Evolutionary conservation across 768 basidiomycete genomes (phyloP).

Genomic region (Candolleomyces aberdarensis): DNA sequence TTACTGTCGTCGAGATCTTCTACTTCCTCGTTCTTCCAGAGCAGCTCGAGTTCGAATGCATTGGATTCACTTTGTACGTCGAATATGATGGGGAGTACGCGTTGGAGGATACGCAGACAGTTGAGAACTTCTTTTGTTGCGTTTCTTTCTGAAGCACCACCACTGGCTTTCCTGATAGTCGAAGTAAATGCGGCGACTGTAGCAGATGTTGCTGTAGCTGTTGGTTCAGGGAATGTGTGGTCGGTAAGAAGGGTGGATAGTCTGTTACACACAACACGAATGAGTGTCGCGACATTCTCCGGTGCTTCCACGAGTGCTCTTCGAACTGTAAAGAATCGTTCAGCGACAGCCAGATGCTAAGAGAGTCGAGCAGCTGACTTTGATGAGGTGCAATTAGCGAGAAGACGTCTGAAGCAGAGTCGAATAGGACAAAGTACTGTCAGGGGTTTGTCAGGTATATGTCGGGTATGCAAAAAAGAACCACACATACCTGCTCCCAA

Average conservation of each 20-base stretch:
- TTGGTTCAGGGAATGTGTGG: slow-evolving; percentile 72
- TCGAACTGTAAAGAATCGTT: slow-evolving; percentile 52
- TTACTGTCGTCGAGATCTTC: slow-evolving; percentile 29
- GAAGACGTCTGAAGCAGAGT: slow-evolving; percentile 88
- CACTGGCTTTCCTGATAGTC: slow-evolving; percentile 61
- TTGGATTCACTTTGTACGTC: slow-evolving; percentile 71
- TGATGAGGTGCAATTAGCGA: slow-evolving; percentile 85
- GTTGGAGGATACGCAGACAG: slow-evolving; percentile 85
- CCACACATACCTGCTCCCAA: slow-evolving; percentile 76
- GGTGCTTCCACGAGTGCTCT: slow-evolving; percentile 79
- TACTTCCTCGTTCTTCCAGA: slow-evolving; percentile 74
- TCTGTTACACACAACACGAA: slow-evolving; percentile 63
- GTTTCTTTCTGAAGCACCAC: slow-evolving; percentile 52
- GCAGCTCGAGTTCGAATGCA: slow-evolving; percentile 70
- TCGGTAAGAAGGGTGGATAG: slow-evolving; percentile 75
- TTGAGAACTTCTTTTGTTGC: slow-evolving; percentile 88
- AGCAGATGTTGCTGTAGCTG: slow-evolving; percentile 36
- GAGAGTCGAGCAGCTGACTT: slow-evolving; percentile 44
- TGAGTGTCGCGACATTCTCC: slow-evolving; percentile 81
- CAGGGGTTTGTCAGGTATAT: slow-evolving; percentile 1
- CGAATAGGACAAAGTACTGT: slow-evolving; percentile 82
- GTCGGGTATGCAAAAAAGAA: background rate
- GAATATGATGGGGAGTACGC: slow-evolving; percentile 88
- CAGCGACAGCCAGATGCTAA: slow-evolving; percentile 8
- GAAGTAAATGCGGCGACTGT: slow-evolving; percentile 61